phyloP scores from a whole-genome alignment of 495 filamentous ascomycete species.

The Bathelium albidoporum region DNA sequence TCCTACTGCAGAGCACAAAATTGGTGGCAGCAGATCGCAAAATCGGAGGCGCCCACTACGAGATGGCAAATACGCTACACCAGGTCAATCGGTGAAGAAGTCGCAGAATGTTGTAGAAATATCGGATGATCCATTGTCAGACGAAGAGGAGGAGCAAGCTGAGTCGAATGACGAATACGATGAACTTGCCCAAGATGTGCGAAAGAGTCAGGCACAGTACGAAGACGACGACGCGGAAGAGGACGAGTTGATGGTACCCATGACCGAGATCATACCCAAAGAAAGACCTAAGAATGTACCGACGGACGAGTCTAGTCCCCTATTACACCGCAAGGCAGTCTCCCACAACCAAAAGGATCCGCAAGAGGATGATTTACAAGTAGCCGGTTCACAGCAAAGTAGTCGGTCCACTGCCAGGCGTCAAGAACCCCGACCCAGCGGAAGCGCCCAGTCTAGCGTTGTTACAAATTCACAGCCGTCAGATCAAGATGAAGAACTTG shows the following conservation, averaged over 20 bases:
- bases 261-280: background rate
- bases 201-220: constrained; percentile 14
- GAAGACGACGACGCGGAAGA: constrained; percentile 3
- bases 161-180: constrained; percentile 20
- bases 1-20: background rate
- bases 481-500: background rate
- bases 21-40: background rate
- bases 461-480: constrained; percentile 32
- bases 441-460: constrained; percentile 21
- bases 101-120: background rate
- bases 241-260: background rate
- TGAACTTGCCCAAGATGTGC: constrained; percentile 19
- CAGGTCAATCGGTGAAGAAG: constrained; percentile 1
- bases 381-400: background rate
- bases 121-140: background rate
- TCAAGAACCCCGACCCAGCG: background rate
- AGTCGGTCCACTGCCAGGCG: background rate
- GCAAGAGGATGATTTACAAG: background rate
- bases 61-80: constrained; percentile 5
- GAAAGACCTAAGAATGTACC: background rate
- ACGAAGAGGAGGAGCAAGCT: constrained; percentile 13
- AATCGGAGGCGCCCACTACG: constrained; percentile 10
- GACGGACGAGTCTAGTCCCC: background rate
- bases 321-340: background rate
- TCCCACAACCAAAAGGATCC: background rate